These are phyloP conservation scores for Kingdonia uniflora DNA, from an alignment of 164 flowering plant species.

Conservation along the genomic window DNA sequence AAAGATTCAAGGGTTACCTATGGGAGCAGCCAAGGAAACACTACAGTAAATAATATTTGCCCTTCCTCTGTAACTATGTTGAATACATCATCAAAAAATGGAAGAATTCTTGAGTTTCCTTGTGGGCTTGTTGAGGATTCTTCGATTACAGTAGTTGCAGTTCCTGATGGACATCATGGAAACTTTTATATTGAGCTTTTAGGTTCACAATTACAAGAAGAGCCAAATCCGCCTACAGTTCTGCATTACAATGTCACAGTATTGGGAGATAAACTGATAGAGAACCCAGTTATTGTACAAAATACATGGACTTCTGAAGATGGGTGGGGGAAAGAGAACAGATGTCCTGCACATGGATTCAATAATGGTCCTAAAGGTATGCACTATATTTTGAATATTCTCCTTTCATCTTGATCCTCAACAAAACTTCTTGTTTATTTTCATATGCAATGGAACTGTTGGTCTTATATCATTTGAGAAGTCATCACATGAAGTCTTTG, in stretches of 20 bases:
- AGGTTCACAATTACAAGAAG: constrained; percentile 34
- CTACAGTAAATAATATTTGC: constrained; percentile 26
- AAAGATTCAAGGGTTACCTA: constrained; percentile 14
- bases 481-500: too few relatives aligned
- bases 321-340: constrained; percentile 78
- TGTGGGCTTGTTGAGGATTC: constrained; percentile 84
- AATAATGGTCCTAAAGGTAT: constrained; percentile 38
- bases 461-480: background rate
- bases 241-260: constrained; percentile 56
- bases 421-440: too few relatives aligned
- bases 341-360: constrained; percentile 52
- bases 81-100: constrained; percentile 15
- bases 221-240: constrained; percentile 39
- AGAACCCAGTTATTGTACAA: constrained; percentile 54
- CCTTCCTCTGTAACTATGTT: constrained; percentile 34
- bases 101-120: constrained; percentile 46
- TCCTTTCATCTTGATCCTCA: constrained; percentile 1
- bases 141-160: constrained; percentile 65
- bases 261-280: constrained; percentile 49
- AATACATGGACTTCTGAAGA: constrained; percentile 63
- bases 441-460: background rate
- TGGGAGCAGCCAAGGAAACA: constrained; percentile 4
- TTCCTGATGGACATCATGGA: constrained; percentile 37
- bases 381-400: background rate
- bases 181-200: constrained; percentile 60